Evolutionary conservation across 345 rosid genomes (phyloP), one percentile per base, ranked within the genome.

Genomic region (Gossypium longicalyx): DNA sequence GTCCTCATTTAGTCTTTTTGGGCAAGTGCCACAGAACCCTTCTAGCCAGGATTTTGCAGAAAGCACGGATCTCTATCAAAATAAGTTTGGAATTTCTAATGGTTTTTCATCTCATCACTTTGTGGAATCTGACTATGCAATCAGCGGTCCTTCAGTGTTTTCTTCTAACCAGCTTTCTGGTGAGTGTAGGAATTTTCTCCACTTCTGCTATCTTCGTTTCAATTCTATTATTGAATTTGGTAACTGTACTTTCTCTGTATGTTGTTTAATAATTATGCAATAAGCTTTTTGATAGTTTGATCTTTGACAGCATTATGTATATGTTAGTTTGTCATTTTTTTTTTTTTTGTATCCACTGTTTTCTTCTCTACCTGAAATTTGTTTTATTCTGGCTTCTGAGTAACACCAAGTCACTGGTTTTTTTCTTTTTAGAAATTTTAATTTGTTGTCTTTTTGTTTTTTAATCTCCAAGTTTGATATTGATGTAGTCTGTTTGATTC

Each of bases 111-210:
- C 86, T 3, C 71, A 84, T 59, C 83, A 60, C 67, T 82, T 82
- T 57, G 89, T 83, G 27, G 94, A 85, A 76, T 67, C 80, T 15
- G 89, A 82, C 76, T 70, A 75, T 45, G 74, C 75, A 79, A 34
- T 71, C 1, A 57, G 82, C 67, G 77, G 76, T 80, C 83, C 81
- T 17, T 66, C 81, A 8, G 75, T 77, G 56, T 73, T 83, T 59
- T 66, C 97, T 45, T 77, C 94, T 64, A 83, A 73, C 77, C 89
- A 82, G 79, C 73, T 74, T 83, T 80, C 92, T 60, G 89, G 94
- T 88, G 77, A 82, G 93, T 85, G n/a, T 25, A 22, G 10, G 27
- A 67, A 34, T 72, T 72, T 49, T 12, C 13, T n/a, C 53, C 27
- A 4, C 13, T 12, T 41, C 17, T 60, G 19, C 20, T n/a, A 7